Conservation (phyloP, 345 rosid species). For the Sapria himalayana region DNA sequence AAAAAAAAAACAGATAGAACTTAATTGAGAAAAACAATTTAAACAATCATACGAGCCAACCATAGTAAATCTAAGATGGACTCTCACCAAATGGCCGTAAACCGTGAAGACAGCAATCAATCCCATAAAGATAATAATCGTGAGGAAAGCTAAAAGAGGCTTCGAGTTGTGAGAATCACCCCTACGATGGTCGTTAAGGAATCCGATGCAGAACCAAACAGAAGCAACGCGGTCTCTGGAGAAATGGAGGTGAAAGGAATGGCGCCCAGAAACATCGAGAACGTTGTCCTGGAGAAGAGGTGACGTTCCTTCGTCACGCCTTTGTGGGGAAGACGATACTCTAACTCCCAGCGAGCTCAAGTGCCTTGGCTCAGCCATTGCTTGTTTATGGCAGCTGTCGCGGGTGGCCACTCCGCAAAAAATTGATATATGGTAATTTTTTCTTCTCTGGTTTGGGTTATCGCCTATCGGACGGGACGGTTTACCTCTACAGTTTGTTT, state of each 20-base stretch:
- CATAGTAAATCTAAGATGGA: neutral
- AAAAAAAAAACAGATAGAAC: no score
- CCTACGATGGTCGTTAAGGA: slow-evolving; percentile 65
- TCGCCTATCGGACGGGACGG: no score
- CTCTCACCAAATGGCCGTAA: slow-evolving; percentile 47
- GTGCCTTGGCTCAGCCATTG: slow-evolving; percentile 87
- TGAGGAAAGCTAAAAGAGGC: slow-evolving; percentile 34
- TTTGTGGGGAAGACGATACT: slow-evolving; percentile 61
- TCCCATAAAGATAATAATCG: slow-evolving; percentile 26
- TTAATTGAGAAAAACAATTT: neutral
- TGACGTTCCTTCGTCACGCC: slow-evolving; percentile 66
- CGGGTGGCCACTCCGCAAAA: no score
- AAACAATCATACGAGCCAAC: neutral
- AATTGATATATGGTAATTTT: no score
- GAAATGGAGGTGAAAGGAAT: slow-evolving; percentile 13
- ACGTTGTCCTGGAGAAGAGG: slow-evolving; percentile 43
- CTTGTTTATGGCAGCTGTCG: no score
- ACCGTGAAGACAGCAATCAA: slow-evolving; percentile 54
- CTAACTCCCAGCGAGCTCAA: slow-evolving; percentile 80
- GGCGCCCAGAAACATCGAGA: slow-evolving; percentile 39
- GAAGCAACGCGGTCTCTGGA: slow-evolving; percentile 73
- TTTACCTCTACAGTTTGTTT: no score
- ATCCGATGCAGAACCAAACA: slow-evolving; percentile 34
- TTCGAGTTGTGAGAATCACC: slow-evolving; percentile 33
- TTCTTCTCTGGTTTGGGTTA: no score